Evolutionary conservation across 306 rosid genomes (phyloP).

Genomic region (Sicyos edulis): DNA sequence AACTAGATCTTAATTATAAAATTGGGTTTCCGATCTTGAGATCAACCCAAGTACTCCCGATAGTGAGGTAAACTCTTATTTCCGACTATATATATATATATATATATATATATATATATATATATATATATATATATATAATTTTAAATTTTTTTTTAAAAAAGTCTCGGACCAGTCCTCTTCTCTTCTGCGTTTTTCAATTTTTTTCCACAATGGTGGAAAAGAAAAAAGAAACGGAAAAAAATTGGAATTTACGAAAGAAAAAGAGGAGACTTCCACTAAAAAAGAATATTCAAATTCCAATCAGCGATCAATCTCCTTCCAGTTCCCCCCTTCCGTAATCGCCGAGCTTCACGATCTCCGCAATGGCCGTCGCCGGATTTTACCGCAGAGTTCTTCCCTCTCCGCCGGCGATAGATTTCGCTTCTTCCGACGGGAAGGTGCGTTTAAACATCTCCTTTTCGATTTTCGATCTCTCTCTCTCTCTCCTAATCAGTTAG

Average conservation of each 20-base stretch:
- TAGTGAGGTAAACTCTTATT: too few species aligned
- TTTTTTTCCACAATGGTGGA: not conserved
- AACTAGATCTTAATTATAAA: too few species aligned
- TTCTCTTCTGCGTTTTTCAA: not conserved
- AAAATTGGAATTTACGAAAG: not conserved
- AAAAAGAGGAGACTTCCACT: not conserved
- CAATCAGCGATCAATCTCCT: not conserved
- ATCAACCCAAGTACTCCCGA: too few species aligned
- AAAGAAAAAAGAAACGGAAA: not conserved
- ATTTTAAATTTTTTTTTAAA: too few species aligned
- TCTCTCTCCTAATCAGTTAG: not conserved
- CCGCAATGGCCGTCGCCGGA: conserved; percentile 18
- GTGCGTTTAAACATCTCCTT: conserved; percentile 6
- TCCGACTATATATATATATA: too few species aligned
- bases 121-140: too few species aligned
- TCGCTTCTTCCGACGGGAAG: conserved; percentile 32
- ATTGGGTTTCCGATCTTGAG: too few species aligned
- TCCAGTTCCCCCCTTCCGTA: too few species aligned
- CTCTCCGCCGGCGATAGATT: conserved; percentile 35
- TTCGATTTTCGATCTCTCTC: not conserved
- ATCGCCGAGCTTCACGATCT: too few species aligned
- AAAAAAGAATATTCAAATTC: not conserved
- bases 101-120: too few species aligned
- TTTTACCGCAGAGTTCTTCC: conserved; percentile 35
- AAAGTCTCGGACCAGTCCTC: too few species aligned